Conservation (phyloP, 2,329 filamentous ascomycete species). For the Helminthosporium solani region DNA sequence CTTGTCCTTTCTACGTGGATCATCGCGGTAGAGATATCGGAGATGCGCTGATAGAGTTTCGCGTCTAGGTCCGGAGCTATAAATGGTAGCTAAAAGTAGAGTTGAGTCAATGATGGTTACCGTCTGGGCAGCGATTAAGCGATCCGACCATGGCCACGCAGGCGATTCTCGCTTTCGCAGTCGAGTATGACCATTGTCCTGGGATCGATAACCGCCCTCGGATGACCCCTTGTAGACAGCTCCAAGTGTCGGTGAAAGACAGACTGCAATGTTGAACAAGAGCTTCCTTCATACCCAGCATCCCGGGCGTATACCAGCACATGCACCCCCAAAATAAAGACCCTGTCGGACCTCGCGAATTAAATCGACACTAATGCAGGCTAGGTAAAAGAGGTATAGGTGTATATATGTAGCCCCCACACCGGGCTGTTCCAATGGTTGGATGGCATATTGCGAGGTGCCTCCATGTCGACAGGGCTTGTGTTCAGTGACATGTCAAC, state of each 20-base stretch:
- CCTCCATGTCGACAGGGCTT: neutral
- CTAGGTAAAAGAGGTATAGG: conserved; percentile 17
- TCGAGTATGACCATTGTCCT: too few species aligned
- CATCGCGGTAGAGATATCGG: neutral
- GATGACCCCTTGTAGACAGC: too few species aligned
- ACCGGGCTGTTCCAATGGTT: too few species aligned
- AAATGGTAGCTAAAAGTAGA: neutral
- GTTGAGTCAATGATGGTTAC: neutral
- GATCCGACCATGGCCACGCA: too few species aligned
- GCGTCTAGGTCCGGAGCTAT: neutral
- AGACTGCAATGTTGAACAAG: neutral
- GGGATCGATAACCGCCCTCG: too few species aligned
- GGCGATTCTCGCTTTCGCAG: too few species aligned
- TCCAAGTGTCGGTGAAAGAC: neutral
- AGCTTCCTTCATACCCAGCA: neutral
- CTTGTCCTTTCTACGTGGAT: neutral
- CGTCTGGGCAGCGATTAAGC: too few species aligned
- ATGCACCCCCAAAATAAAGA: neutral
- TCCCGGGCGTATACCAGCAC: neutral
- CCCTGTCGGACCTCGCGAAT: neutral
- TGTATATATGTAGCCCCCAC: neutral
- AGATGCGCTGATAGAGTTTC: neutral
- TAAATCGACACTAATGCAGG: conserved; percentile 10
- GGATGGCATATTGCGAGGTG: neutral
- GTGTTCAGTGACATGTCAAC: neutral